phyloP scores from a whole-genome alignment of 2,329 filamentous ascomycete genomes.

The Phoma sp. region DNA sequence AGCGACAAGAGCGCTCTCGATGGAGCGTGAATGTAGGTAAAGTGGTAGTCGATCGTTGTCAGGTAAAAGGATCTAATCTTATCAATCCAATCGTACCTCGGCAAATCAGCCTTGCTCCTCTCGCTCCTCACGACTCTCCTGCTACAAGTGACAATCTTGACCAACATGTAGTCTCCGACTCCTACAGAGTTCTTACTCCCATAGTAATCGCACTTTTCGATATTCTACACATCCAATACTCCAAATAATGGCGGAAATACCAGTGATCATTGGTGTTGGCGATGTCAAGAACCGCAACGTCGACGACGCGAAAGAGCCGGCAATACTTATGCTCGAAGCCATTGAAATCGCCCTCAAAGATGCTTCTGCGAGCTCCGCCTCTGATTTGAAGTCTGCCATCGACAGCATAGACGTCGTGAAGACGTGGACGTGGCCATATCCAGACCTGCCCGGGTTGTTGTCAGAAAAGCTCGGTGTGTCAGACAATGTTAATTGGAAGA shows the following conservation, averaged over 20 bases:
- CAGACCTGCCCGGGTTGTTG: slow-evolving; percentile 64
- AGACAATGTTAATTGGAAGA: slow-evolving; percentile 56
- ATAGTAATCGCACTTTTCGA: too few species aligned
- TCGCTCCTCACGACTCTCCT: slow-evolving; percentile 19
- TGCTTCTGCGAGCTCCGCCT: slow-evolving; percentile 45
- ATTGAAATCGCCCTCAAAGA: slow-evolving; percentile 62
- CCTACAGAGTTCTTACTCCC: not conserved
- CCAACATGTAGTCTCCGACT: slow-evolving; percentile 5
- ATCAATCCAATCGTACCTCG: slow-evolving; percentile 16
- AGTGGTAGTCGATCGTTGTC: not conserved
- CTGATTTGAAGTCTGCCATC: slow-evolving; percentile 55
- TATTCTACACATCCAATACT: too few species aligned
- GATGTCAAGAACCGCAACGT: slow-evolving; percentile 67
- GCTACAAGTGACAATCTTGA: not conserved
- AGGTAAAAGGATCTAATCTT: slow-evolving; percentile 9
- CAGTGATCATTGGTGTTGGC: slow-evolving; percentile 69
- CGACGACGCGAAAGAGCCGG: slow-evolving; percentile 62
- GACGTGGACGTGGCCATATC: slow-evolving; percentile 72
- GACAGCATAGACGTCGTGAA: slow-evolving; percentile 68
- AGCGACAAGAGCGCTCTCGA: not conserved
- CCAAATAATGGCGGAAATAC: slow-evolving; percentile 36
- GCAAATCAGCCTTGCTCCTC: slow-evolving; percentile 5
- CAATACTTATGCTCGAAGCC: slow-evolving; percentile 65
- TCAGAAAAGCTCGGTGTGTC: slow-evolving; percentile 58
- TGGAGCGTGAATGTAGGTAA: not conserved